Conservation (phyloP, 345 rosid genomes). For the Eucalyptus marginata region DNA sequence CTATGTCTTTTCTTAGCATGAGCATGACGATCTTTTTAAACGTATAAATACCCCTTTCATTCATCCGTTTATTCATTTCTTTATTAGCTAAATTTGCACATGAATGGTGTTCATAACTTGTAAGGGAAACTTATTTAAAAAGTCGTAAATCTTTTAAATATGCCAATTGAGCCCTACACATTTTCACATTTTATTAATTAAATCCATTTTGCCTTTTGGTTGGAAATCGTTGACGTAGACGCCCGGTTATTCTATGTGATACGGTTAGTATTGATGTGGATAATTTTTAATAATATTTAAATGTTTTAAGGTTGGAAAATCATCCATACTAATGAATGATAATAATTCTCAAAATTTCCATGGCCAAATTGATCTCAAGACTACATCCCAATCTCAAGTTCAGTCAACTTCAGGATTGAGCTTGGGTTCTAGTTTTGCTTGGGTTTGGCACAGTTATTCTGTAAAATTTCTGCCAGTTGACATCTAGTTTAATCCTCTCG, state of each 20-base stretch:
- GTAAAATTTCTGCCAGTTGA: not conserved
- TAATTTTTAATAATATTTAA: too few relatives aligned
- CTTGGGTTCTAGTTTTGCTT: not conserved
- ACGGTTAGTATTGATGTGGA: too few relatives aligned
- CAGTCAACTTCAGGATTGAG: not conserved
- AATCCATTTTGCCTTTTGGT: too few relatives aligned
- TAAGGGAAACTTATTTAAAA: too few relatives aligned
- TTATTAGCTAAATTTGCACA: not conserved
- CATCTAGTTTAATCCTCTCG: not conserved
- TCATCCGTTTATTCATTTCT: not conserved
- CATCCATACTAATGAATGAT: not conserved
- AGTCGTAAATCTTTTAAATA: too few relatives aligned
- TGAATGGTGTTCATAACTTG: not conserved
- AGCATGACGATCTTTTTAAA: not conserved
- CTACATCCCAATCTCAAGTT: not conserved
- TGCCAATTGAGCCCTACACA: too few relatives aligned
- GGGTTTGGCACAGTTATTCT: not conserved
- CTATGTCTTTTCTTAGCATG: not conserved
- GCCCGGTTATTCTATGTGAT: too few relatives aligned
- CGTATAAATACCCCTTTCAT: too few relatives aligned
- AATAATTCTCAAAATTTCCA: not conserved
- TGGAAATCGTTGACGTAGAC: too few relatives aligned
- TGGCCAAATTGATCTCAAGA: not conserved
- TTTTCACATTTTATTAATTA: too few relatives aligned
- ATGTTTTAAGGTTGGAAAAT: not conserved